Evolutionary conservation across 352 stramenopile species (phyloP).

Genomic region (Blastocystis sp.): DNA sequence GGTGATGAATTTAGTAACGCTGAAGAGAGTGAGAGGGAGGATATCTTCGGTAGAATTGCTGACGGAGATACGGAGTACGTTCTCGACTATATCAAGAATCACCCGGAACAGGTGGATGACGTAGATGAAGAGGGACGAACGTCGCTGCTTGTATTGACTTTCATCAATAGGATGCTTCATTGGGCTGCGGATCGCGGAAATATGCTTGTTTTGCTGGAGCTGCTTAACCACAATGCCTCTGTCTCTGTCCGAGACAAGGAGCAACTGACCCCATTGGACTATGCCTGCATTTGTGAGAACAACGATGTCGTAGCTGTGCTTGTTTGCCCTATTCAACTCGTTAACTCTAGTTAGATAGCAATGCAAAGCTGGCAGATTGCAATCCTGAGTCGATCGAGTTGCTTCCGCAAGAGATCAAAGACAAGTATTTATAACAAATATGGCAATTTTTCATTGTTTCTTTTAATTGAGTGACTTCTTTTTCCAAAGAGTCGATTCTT

Average conservation of each 20-base stretch:
- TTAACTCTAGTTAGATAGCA: background rate
- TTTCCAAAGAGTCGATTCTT: background rate
- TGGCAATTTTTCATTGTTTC: background rate
- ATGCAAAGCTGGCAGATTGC: background rate
- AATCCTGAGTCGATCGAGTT: background rate
- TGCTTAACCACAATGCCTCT: conserved; percentile 23
- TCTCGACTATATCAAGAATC: background rate
- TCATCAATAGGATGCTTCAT: conserved; percentile 46
- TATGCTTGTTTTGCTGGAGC: background rate
- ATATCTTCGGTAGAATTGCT: conserved; percentile 36
- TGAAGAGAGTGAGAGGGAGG: conserved; percentile 20
- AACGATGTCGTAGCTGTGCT: background rate
- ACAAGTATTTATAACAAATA: background rate
- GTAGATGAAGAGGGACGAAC: background rate
- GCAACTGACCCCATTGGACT: conserved; percentile 49
- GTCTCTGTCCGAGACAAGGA: conserved; percentile 55
- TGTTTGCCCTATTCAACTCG: background rate
- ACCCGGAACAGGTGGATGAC: background rate
- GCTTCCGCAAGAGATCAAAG: background rate
- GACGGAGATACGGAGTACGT: background rate
- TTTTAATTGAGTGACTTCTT: background rate
- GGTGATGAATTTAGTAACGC: background rate
- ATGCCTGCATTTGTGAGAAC: conserved; percentile 58
- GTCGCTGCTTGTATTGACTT: background rate
- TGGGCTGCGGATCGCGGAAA: conserved; percentile 60